Conservation (phyloP, 257 asterid species). For the Nyctanthes arbortristis region DNA sequence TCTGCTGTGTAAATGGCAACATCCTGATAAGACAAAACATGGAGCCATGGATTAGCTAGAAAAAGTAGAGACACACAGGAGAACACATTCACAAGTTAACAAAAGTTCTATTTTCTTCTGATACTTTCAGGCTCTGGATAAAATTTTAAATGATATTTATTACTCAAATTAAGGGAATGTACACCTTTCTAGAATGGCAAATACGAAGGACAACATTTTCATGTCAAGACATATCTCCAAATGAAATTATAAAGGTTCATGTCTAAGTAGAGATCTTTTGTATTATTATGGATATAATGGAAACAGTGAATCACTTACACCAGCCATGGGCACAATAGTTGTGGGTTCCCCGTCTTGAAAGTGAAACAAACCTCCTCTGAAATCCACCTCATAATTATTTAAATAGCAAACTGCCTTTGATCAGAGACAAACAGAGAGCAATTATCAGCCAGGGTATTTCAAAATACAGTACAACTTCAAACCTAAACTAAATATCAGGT, state of each 20-base stretch:
- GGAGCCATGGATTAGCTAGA: conserved; percentile 24
- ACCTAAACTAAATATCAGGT: not conserved
- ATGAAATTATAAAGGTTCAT: conserved; percentile 6
- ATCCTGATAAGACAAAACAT: conserved; percentile 54
- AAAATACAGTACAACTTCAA: conserved; percentile 4
- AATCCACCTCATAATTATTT: conserved; percentile 61
- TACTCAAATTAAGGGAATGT: not conserved
- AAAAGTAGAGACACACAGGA: conserved; percentile 5
- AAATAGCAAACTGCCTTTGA: conserved; percentile 88
- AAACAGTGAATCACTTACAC: conserved; percentile 49
- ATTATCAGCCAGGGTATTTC: conserved; percentile 20
- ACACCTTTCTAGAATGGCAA: not conserved
- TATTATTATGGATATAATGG: not conserved
- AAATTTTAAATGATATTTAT: not conserved
- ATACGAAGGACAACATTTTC: not conserved
- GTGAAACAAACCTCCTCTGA: conserved; percentile 84
- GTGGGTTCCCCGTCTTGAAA: conserved; percentile 90
- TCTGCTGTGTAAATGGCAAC: conserved; percentile 86
- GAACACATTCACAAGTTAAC: not conserved
- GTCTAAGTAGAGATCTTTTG: not conserved
- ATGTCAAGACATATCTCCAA: not conserved
- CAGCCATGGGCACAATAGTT: conserved; percentile 68
- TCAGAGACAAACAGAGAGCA: conserved; percentile 24
- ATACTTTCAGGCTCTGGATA: not conserved
- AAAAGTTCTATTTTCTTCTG: not conserved